Evolutionary conservation across 2,329 filamentous ascomycete species (phyloP).

Genomic region (Colletotrichum phormii): DNA sequence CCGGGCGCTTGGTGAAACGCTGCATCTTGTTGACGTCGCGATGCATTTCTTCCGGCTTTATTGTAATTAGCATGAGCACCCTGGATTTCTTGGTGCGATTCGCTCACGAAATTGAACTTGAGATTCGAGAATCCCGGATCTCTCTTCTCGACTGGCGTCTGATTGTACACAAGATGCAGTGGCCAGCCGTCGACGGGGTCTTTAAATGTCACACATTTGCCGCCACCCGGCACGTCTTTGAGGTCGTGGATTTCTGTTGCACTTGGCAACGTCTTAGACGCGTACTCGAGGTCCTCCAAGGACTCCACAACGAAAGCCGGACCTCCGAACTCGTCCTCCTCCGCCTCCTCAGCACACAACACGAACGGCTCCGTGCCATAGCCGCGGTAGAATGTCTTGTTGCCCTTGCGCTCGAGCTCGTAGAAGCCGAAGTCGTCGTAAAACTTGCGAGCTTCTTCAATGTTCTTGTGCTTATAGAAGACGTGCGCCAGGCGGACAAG

Average conservation of each 20-base stretch:
- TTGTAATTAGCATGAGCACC: not conserved
- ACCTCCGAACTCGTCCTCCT: constrained; percentile 65
- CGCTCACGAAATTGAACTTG: constrained; percentile 58
- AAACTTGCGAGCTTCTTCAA: constrained; percentile 55
- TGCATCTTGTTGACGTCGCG: constrained; percentile 59
- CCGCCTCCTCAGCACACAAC: constrained; percentile 62
- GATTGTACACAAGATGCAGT: constrained; percentile 68
- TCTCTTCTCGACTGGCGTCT: constrained; percentile 51
- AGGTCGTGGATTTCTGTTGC: constrained; percentile 61
- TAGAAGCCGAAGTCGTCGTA: constrained; percentile 62
- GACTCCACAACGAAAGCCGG: constrained; percentile 68
- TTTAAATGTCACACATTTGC: constrained; percentile 62
- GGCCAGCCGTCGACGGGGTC: constrained; percentile 67
- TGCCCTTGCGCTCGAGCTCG: constrained; percentile 50
- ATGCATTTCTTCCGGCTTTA: constrained; percentile 53
- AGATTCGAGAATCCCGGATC: constrained; percentile 53
- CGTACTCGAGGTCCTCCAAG: constrained; percentile 64
- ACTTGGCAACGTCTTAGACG: constrained; percentile 57
- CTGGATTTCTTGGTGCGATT: not conserved
- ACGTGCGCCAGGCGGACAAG: constrained; percentile 56
- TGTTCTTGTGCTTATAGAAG: constrained; percentile 60
- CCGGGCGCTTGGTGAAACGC: constrained; percentile 60
- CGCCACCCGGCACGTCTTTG: constrained; percentile 63
- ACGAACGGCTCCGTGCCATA: constrained; percentile 72
- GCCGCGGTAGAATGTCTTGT: constrained; percentile 68